phyloP scores from a whole-genome alignment of 176 grass and related monocot genomes.

The Juncus effusus region DNA sequence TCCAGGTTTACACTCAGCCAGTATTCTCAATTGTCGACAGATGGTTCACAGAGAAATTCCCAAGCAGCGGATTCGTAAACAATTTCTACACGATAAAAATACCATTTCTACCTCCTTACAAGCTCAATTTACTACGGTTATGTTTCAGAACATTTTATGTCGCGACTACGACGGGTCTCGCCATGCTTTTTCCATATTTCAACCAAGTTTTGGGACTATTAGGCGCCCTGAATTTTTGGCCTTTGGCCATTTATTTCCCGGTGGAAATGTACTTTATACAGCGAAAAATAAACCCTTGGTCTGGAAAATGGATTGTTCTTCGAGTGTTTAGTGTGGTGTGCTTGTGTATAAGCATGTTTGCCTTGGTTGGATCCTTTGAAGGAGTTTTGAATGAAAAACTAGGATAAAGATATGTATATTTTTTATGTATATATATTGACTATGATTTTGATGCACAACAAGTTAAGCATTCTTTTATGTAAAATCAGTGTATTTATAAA shows the following conservation, averaged over 20 bases:
- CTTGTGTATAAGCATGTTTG: conserved; percentile 53
- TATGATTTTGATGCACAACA: not conserved
- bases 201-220: conserved; percentile 72
- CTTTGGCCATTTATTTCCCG: conserved; percentile 61
- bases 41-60: conserved; percentile 27
- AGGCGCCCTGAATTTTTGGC: conserved; percentile 60
- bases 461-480: not conserved
- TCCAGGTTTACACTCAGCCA: conserved; percentile 53
- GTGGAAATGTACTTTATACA: conserved; percentile 74
- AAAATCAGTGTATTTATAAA: no score
- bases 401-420: conserved; percentile 2
- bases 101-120: conserved; percentile 38
- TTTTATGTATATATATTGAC: not conserved
- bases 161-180: conserved; percentile 51
- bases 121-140: conserved; percentile 45
- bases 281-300: conserved; percentile 41
- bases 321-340: conserved; percentile 37
- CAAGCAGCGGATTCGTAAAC: conserved; percentile 48
- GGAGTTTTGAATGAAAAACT: conserved; percentile 43
- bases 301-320: conserved; percentile 36
- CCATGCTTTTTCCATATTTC: conserved; percentile 75
- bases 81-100: conserved; percentile 35
- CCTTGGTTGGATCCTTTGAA: conserved; percentile 51
- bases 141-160: conserved; percentile 62
- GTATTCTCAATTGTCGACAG: conserved; percentile 50